Conservation (phyloP, 345 rosid species). For the Cardamine chenopodiifolia region DNA sequence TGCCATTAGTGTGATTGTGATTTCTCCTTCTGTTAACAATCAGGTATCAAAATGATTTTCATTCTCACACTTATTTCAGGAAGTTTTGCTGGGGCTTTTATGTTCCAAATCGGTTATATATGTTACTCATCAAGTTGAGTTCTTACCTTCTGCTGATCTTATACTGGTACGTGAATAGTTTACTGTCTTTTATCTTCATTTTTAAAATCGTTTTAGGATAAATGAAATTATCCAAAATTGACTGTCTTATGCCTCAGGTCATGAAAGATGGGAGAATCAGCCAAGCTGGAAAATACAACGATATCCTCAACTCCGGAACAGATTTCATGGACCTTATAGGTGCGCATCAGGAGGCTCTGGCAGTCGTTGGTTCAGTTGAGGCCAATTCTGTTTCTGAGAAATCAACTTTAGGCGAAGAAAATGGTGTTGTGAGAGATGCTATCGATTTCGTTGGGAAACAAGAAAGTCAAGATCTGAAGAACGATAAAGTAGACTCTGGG, state of each 20-base stretch:
- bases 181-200: slow-evolving; percentile 1
- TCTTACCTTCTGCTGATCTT: slow-evolving; percentile 74
- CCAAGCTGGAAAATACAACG: slow-evolving; percentile 74
- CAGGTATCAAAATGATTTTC: neutral
- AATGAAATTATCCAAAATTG: neutral
- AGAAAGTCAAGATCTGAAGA: slow-evolving; percentile 42
- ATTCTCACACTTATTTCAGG: slow-evolving; percentile 46
- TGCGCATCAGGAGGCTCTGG: slow-evolving; percentile 68
- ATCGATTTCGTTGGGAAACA: slow-evolving; percentile 32
- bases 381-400: slow-evolving; percentile 42
- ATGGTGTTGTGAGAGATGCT: slow-evolving; percentile 24
- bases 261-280: slow-evolving; percentile 79
- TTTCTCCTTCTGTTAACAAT: neutral
- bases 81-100: slow-evolving; percentile 59
- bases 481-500: slow-evolving; percentile 46
- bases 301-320: slow-evolving; percentile 63
- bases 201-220: neutral
- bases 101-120: slow-evolving; percentile 65
- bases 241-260: slow-evolving; percentile 49
- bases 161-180: slow-evolving; percentile 57
- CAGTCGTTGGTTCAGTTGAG: slow-evolving; percentile 54
- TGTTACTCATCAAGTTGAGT: slow-evolving; percentile 89
- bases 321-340: slow-evolving; percentile 80
- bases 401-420: slow-evolving; percentile 31
- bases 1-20: neutral